A percentile compares a stretch with the other conserved stretches of the same genome.
Evolutionary conservation across 257 asterid species (phyloP).

Genomic region (Solanum etuberosum): DNA sequence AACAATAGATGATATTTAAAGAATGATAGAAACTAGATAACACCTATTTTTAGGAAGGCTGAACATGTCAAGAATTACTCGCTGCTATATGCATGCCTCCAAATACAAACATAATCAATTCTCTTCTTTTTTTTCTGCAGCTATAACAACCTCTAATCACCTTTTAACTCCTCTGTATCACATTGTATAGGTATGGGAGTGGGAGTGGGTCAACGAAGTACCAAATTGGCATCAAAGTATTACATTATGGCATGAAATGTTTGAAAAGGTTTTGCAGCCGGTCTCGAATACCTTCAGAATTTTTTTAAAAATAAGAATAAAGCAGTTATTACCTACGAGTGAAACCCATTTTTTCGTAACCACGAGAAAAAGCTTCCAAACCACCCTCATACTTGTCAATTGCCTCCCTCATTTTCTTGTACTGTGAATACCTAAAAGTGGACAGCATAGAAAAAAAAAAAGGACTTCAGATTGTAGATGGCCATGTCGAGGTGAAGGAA

Average conservation of each 20-base stretch:
- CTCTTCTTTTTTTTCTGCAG: background rate
- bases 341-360: constrained; percentile 90
- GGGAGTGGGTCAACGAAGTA: background rate
- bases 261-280: background rate
- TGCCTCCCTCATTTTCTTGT: constrained; percentile 61
- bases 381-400: constrained; percentile 94
- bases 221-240: background rate
- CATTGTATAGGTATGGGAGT: background rate
- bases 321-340: constrained; percentile 55
- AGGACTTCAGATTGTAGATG: background rate
- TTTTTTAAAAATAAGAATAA: background rate
- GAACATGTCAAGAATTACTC: background rate
- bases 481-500: background rate
- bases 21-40: background rate
- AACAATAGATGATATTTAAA: background rate
- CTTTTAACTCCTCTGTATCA: background rate
- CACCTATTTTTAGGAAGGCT: background rate
- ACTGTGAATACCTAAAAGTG: constrained; percentile 61
- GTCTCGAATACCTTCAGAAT: background rate
- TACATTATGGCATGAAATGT: background rate
- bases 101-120: background rate
- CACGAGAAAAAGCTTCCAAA: constrained; percentile 85
- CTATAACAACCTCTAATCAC: background rate
- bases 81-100: background rate
- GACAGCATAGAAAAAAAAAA: background rate